These are phyloP conservation scores for Arthrobotrys iridis DNA, from an alignment of 2,329 filamentous ascomycete genomes.

Conservation along the genomic window DNA sequence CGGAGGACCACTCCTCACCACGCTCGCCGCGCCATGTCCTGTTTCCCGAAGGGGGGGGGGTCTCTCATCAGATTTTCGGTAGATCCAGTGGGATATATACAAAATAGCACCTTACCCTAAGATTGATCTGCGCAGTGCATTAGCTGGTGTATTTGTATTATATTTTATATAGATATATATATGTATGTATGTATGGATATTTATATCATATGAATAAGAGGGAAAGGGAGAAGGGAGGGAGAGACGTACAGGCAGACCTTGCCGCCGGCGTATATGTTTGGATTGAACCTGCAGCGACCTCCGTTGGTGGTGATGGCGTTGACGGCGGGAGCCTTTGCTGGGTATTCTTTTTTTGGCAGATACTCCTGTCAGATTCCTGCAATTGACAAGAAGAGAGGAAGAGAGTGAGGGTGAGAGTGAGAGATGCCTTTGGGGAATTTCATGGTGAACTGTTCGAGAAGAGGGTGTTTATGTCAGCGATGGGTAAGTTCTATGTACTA, in stretches of 20 bases:
- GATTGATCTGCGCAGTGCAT: slow-evolving; percentile 72
- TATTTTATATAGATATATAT: slow-evolving; percentile 36
- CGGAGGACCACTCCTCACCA: slow-evolving; percentile 95
- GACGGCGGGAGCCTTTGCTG: slow-evolving; percentile 71
- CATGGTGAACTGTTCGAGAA: slow-evolving; percentile 72
- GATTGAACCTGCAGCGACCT: slow-evolving; percentile 91
- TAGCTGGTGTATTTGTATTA: slow-evolving; percentile 30
- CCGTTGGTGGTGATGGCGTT: slow-evolving; percentile 83
- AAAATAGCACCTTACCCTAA: slow-evolving; percentile 71
- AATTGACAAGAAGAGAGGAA: background rate
- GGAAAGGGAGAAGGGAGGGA: background rate
- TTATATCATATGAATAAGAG: background rate
- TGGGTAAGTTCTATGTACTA: too few species aligned
- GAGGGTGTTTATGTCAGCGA: too few species aligned
- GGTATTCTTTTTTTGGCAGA: slow-evolving; percentile 73
- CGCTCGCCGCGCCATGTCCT: slow-evolving; percentile 93
- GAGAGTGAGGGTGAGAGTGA: background rate
- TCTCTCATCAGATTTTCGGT: background rate
- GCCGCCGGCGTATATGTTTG: slow-evolving; percentile 91
- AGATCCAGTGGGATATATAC: background rate
- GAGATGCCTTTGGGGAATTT: slow-evolving; percentile 76
- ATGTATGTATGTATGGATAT: background rate
- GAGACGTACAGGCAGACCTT: slow-evolving; percentile 85
- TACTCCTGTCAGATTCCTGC: too few species aligned
- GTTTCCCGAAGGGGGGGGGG: slow-evolving; percentile 42